Percentiles rank a stretch among this genome's conserved stretches.
Conservation (phyloP, 352 stramenopile genomes). For the Phytophthora constricta region DNA sequence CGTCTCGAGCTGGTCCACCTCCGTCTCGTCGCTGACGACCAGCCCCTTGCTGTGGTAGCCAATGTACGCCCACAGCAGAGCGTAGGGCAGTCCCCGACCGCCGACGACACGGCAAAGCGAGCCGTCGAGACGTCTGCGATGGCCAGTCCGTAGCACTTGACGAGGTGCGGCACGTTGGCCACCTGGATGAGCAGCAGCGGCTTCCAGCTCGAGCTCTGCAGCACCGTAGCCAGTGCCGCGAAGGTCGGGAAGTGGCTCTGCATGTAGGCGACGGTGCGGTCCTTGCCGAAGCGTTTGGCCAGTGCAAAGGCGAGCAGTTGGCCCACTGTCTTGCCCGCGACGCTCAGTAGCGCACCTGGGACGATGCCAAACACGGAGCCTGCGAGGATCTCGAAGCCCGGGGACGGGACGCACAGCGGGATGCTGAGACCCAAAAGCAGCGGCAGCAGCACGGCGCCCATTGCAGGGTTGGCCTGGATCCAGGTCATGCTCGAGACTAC, state of each 20-base stretch:
- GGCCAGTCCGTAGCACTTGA: constrained; percentile 81
- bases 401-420: constrained; percentile 69
- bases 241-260: constrained; percentile 67
- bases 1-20: constrained; percentile 17
- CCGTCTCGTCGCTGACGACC: constrained; percentile 27
- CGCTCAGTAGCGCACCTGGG: constrained; percentile 54
- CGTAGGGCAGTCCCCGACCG: constrained; percentile 60
- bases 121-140: constrained; percentile 65
- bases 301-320: constrained; percentile 68
- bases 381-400: constrained; percentile 67
- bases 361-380: constrained; percentile 71
- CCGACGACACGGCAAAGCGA: constrained; percentile 63
- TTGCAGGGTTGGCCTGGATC: constrained; percentile 55
- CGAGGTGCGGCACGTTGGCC: constrained; percentile 68
- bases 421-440: constrained; percentile 63
- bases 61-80: constrained; percentile 72
- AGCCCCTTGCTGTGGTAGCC: constrained; percentile 63
- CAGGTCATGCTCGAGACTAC: constrained; percentile 40
- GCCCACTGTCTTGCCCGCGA: constrained; percentile 66
- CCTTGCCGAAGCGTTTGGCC: constrained; percentile 63
- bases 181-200: constrained; percentile 75
- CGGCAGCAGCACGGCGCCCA: constrained; percentile 58
- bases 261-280: constrained; percentile 57
- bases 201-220: constrained; percentile 76
- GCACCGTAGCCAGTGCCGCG: constrained; percentile 48